A percentile compares a stretch with the other conserved stretches of the same genome.
phyloP scores from a whole-genome alignment of 768 basidiomycete genomes.

The Termitomyces sp. region DNA sequence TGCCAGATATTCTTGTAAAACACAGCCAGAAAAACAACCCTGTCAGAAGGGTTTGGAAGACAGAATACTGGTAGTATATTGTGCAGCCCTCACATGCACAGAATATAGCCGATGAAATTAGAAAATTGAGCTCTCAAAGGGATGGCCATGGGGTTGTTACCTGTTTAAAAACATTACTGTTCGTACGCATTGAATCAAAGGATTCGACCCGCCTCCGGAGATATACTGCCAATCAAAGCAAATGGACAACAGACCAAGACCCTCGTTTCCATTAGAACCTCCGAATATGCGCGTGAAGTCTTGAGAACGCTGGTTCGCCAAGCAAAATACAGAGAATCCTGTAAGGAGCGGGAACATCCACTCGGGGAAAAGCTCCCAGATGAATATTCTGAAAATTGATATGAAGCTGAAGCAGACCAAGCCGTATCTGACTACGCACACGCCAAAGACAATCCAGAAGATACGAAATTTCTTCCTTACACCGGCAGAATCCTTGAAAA shows the following conservation, averaged over 20 bases:
- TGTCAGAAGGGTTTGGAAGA: constrained; percentile 3
- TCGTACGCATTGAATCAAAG: background rate
- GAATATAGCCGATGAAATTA: constrained; percentile 38
- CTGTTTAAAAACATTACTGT: constrained; percentile 10
- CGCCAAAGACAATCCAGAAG: constrained; percentile 41
- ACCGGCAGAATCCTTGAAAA: constrained; percentile 35
- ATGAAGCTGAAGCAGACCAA: constrained; percentile 14
- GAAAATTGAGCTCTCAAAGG: constrained; percentile 47
- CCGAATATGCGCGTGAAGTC: constrained; percentile 58
- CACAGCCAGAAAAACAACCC: constrained; percentile 40
- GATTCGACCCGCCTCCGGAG: constrained; percentile 26
- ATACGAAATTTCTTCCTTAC: constrained; percentile 37
- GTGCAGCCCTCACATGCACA: constrained; percentile 36
- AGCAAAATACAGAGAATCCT: constrained; percentile 50
- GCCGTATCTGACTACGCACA: constrained; percentile 19
- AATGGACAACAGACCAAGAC: constrained; percentile 50
- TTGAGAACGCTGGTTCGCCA: constrained; percentile 39
- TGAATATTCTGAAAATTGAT: constrained; percentile 29
- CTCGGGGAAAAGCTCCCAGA: constrained; percentile 45
- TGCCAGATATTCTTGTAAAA: constrained; percentile 54
- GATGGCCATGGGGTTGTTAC: constrained; percentile 42
- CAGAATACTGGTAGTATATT: no score
- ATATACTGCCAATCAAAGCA: constrained; percentile 64
- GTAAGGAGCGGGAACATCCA: constrained; percentile 60
- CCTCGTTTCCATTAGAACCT: constrained; percentile 60